Evolutionary conservation across 2,329 filamentous ascomycete genomes (phyloP).

Genomic region (Thelonectria olida): DNA sequence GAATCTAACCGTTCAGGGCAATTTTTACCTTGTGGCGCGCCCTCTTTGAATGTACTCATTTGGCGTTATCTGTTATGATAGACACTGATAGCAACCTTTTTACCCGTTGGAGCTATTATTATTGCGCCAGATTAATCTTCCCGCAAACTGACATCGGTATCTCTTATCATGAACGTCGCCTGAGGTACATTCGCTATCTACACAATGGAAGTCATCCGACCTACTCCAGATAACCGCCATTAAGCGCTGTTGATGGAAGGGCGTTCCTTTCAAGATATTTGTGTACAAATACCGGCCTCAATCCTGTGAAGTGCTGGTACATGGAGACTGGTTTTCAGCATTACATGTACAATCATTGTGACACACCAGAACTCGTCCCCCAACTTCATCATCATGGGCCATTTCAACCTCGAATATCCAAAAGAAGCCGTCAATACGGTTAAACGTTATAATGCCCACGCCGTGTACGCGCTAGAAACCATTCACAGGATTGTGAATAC

Average conservation of each 20-base stretch:
- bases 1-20: background rate
- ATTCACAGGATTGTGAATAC: slow-evolving; percentile 81
- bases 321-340: too few relatives aligned
- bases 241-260: background rate
- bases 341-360: too few relatives aligned
- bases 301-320: background rate
- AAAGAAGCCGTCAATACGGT: slow-evolving; percentile 71
- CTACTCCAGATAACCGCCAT: background rate
- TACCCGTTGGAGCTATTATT: background rate
- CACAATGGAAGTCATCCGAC: background rate
- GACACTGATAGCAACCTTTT: background rate
- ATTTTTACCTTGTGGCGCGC: slow-evolving; percentile 14
- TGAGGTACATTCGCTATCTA: background rate
- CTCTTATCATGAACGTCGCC: background rate
- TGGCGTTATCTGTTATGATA: slow-evolving; percentile 4
- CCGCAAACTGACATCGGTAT: background rate
- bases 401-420: slow-evolving; percentile 66
- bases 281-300: background rate
- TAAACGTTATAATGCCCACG: slow-evolving; percentile 72
- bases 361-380: background rate
- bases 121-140: background rate
- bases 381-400: slow-evolving; percentile 40
- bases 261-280: background rate
- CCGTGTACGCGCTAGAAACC: slow-evolving; percentile 74
- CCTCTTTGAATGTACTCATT: background rate